phyloP scores from a whole-genome alignment of 1,139 yeast genomes.

The Diutina ranongensis region DNA sequence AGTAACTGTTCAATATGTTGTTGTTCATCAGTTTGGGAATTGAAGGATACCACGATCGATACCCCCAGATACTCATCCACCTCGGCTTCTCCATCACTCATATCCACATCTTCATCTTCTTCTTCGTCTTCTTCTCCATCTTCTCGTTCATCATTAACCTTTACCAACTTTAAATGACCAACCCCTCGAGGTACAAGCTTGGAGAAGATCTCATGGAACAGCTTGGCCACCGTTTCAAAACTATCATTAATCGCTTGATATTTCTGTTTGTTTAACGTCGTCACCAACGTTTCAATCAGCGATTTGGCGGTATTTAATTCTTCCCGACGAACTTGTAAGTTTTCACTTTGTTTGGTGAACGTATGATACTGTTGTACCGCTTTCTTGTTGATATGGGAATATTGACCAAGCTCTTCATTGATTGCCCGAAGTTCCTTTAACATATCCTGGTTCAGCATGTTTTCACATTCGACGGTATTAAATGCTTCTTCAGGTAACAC shows the following conservation, averaged over 20 bases:
- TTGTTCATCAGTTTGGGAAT: conserved; percentile 77
- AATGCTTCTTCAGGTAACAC: conserved; percentile 83
- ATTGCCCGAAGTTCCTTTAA: conserved; percentile 44
- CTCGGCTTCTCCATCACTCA: background rate
- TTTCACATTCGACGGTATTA: conserved; percentile 24
- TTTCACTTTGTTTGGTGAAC: conserved; percentile 65
- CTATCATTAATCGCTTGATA: conserved; percentile 74
- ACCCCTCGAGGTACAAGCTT: conserved; percentile 75
- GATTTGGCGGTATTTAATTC: conserved; percentile 63
- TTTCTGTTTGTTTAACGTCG: conserved; percentile 65
- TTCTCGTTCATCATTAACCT: conserved; percentile 12
- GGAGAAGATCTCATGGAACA: conserved; percentile 66
- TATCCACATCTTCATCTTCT: background rate
- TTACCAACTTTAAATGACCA: conserved; percentile 31
- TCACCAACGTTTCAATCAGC: conserved; percentile 65
- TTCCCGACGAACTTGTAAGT: conserved; percentile 48
- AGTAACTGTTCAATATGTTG: conserved; percentile 83
- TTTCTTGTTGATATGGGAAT: conserved; percentile 75
- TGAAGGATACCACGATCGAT: conserved; percentile 82
- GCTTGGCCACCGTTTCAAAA: conserved; percentile 62
- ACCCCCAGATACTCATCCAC: conserved; percentile 72
- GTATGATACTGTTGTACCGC: conserved; percentile 78
- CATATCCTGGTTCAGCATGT: conserved; percentile 40
- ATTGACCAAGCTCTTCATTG: conserved; percentile 48
- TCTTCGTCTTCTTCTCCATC: conserved; percentile 13